Evolutionary conservation across 2,329 filamentous ascomycete species (phyloP), one percentile per base, ranked within the genome.

Genomic region (Diaporthe citrichinensis): DNA sequence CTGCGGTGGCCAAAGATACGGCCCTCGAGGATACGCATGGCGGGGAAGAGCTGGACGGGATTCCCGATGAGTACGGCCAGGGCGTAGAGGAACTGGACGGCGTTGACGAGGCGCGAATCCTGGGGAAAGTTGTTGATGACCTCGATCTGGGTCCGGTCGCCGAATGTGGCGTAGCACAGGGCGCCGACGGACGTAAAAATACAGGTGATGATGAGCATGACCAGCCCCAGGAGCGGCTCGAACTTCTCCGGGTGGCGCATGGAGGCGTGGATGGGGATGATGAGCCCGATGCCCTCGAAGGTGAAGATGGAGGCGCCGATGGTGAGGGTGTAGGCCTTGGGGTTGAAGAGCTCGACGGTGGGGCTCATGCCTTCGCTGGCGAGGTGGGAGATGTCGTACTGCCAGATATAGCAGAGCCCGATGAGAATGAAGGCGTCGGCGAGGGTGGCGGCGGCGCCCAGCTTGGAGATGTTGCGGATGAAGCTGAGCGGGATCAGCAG

Each of bases 111-210:
- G 73, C 89, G 89, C 82, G 89, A 93, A 78, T 88, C 87, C 79
- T 94, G 93, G 0, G 93, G 93, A 80, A 92, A 94, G 83, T 95
- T 95, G 84, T 92, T 91, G 81, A 95, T 94, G 83, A 95, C 90
- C 80, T 95, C 92, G 76, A 94, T 94, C 80, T 90, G 89, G 12
- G 93, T 94, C 73, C 88, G 83, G 73, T 89, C 87, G 69, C 93
- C 93, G 80, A 95, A 95, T 0, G 93, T 93, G 23, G 92, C 93
- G 82, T 95, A 95, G 82, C 92, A 94, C 31, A 95, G 88, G 0
- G 91, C 91, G 53, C 93, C 93, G 25, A 95, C 91, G 0, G 92
- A 93, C 2, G 92, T 93, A 84, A 94, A 95, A 79, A 94, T 89
- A 78, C 92, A 82, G 4, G 93, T 95, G 81, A 94, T 94, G 83